Percentiles rank a stretch among this genome's conserved stretches.
These are phyloP conservation scores for Endotrypanum monterogeii DNA, from an alignment of 208 protist genomes.

Conservation along the genomic window DNA sequence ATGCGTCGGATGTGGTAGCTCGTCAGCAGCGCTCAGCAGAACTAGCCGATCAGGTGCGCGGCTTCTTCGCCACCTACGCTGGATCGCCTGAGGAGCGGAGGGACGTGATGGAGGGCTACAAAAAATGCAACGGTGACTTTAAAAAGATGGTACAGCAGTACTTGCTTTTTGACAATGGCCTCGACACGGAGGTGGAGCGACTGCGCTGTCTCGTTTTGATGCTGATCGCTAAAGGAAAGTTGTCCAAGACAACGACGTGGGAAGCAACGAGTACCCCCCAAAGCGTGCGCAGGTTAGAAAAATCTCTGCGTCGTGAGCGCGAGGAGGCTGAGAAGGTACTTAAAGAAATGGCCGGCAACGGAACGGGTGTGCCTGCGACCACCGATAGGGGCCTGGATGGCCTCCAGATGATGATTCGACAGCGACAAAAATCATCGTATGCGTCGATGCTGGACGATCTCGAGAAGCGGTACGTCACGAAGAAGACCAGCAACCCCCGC, in stretches of 20 bases:
- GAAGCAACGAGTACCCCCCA: slow-evolving; percentile 36
- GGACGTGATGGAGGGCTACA: slow-evolving; percentile 57
- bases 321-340: slow-evolving; percentile 64
- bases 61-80: slow-evolving; percentile 79
- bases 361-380: background rate
- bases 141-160: slow-evolving; percentile 67
- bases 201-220: slow-evolving; percentile 40
- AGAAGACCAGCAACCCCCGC: background rate
- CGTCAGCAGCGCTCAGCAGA: slow-evolving; percentile 72
- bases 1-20: slow-evolving; percentile 9
- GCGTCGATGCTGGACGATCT: slow-evolving; percentile 64
- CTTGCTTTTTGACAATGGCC: slow-evolving; percentile 81
- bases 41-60: slow-evolving; percentile 54
- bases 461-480: slow-evolving; percentile 64
- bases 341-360: slow-evolving; percentile 39
- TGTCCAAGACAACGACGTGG: slow-evolving; percentile 45
- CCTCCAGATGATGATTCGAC: slow-evolving; percentile 69
- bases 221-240: slow-evolving; percentile 37
- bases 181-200: slow-evolving; percentile 53
- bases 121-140: slow-evolving; percentile 76
- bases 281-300: slow-evolving; percentile 43
- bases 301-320: slow-evolving; percentile 55
- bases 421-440: slow-evolving; percentile 60
- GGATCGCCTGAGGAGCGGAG: slow-evolving; percentile 66
- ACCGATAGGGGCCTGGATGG: slow-evolving; percentile 26